A percentile compares a stretch with the other conserved stretches of the same genome.
These are phyloP conservation scores for Lasiosphaeria ovina DNA, from an alignment of 495 filamentous ascomycete species.

Conservation along the genomic window DNA sequence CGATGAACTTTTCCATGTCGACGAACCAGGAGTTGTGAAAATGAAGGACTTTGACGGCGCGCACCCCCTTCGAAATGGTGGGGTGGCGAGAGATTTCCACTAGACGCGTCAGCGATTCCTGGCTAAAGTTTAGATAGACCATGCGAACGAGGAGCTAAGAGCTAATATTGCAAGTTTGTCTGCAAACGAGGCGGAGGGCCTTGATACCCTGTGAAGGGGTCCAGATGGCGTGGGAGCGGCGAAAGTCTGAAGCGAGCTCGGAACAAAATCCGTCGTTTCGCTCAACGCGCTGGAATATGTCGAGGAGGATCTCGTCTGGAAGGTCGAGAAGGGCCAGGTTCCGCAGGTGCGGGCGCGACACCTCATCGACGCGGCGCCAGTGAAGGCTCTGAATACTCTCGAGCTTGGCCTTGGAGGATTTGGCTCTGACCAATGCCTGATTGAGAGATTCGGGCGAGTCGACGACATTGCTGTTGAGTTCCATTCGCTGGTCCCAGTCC, in stretches of 20 bases:
- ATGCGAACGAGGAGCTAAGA: conserved; percentile 13
- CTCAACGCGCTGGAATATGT: conserved; percentile 1
- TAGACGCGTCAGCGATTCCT: conserved; percentile 13
- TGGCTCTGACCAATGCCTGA: conserved; percentile 1
- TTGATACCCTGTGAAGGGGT: conserved; percentile 7
- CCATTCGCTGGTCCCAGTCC: too few relatives aligned
- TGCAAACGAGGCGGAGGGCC: conserved; percentile 15
- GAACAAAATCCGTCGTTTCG: too few relatives aligned
- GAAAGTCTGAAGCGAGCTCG: conserved; percentile 3
- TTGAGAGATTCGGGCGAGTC: not conserved
- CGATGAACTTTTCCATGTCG: conserved; percentile 2
- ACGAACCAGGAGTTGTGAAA: conserved; percentile 3
- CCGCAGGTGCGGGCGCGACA: conserved; percentile 9
- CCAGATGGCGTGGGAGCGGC: not conserved
- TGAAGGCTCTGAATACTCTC: not conserved
- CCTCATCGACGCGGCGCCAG: not conserved
- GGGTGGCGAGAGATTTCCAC: conserved; percentile 15
- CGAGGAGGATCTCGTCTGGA: conserved; percentile 15
- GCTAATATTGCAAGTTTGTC: conserved; percentile 8
- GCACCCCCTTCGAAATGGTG: conserved; percentile 16
- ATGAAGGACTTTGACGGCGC: conserved; percentile 5
- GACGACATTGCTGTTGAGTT: too few relatives aligned
- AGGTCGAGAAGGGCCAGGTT: conserved; percentile 12
- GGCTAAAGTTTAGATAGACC: conserved; percentile 4
- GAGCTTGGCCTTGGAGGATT: conserved; percentile 4